These are phyloP conservation scores for Penicillium sp. DNA, from an alignment of 2,329 filamentous ascomycete species.

Conservation along the genomic window DNA sequence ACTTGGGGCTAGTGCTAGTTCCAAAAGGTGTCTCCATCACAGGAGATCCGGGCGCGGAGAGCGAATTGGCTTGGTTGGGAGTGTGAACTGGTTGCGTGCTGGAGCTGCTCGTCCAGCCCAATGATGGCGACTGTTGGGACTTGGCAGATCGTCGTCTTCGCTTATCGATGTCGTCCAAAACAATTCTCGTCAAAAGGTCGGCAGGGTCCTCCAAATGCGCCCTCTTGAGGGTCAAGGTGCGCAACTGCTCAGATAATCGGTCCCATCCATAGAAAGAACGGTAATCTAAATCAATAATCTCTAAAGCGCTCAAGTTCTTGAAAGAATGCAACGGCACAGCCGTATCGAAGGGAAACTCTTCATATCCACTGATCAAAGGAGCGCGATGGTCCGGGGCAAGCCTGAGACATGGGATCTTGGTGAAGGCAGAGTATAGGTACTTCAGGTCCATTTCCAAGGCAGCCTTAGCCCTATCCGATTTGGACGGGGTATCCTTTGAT, in stretches of 20 bases:
- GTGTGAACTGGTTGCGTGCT: conserved; percentile 64
- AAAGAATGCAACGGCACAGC: conserved; percentile 95
- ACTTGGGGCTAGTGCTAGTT: conserved; percentile 53
- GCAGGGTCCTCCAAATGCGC: conserved; percentile 85
- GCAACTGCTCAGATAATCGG: conserved; percentile 83
- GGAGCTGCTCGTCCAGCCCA: conserved; percentile 61
- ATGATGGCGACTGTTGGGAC: conserved; percentile 75
- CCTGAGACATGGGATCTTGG: conserved; percentile 90
- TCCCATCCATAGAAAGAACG: conserved; percentile 98
- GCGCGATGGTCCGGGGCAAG: conserved; percentile 92
- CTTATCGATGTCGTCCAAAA: conserved; percentile 95
- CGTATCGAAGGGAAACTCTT: conserved; percentile 97
- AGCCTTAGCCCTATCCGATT: conserved; percentile 86
- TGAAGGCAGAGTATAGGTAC: conserved; percentile 97
- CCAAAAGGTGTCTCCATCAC: conserved; percentile 50
- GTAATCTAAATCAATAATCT: conserved; percentile 94
- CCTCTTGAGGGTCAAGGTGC: conserved; percentile 84
- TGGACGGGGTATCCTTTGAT: conserved; percentile 74
- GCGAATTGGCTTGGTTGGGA: conserved; percentile 63
- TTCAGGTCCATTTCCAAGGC: conserved; percentile 84
- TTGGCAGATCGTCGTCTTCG: conserved; percentile 85
- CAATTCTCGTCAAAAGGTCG: conserved; percentile 88
- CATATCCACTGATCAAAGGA: conserved; percentile 85
- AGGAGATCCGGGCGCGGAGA: conserved; percentile 69
- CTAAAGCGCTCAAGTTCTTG: conserved; percentile 92